These are phyloP conservation scores for Pinus albicaulis DNA, from an alignment of 75 land plant species.

Conservation along the genomic window DNA sequence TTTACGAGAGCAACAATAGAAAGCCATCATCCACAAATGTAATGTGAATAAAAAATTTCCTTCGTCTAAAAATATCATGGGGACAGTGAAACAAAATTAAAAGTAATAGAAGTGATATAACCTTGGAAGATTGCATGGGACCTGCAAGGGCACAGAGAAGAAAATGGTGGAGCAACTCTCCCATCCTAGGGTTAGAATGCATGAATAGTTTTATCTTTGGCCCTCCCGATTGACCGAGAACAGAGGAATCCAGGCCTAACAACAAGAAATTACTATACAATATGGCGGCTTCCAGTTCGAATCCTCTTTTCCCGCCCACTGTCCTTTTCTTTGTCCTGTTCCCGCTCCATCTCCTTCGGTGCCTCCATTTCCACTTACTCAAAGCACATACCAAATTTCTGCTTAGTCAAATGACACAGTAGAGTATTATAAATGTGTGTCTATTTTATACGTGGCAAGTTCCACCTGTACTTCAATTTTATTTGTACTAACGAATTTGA, in stretches of 20 bases:
- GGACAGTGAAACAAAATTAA: too few relatives aligned
- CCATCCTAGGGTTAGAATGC: slow-evolving; percentile 93
- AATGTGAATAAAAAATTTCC: too few relatives aligned
- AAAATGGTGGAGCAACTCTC: slow-evolving; percentile 90
- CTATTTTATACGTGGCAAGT: too few relatives aligned
- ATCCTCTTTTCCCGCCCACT: slow-evolving; percentile 82
- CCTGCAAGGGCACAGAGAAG: slow-evolving; percentile 83
- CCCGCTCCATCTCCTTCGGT: slow-evolving; percentile 13
- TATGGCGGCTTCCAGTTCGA: slow-evolving; percentile 86
- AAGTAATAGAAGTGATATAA: neutral
- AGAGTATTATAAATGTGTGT: too few relatives aligned
- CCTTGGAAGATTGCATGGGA: slow-evolving; percentile 84
- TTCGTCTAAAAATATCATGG: too few relatives aligned
- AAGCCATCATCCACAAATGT: too few relatives aligned
- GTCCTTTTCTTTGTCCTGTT: slow-evolving; percentile 68
- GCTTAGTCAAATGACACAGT: too few relatives aligned
- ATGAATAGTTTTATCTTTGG: slow-evolving; percentile 79
- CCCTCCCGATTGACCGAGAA: slow-evolving; percentile 50
- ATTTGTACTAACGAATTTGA: too few relatives aligned
- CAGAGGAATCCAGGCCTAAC: slow-evolving; percentile 75
- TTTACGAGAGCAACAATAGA: too few relatives aligned
- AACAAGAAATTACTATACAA: slow-evolving; percentile 94
- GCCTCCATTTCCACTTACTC: too few relatives aligned
- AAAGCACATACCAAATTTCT: too few relatives aligned
- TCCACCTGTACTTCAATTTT: too few relatives aligned